Evolutionary conservation across 140 eudicot species (phyloP), one percentile per base, ranked within the genome.

Genomic region (Senecio squalidus): DNA sequence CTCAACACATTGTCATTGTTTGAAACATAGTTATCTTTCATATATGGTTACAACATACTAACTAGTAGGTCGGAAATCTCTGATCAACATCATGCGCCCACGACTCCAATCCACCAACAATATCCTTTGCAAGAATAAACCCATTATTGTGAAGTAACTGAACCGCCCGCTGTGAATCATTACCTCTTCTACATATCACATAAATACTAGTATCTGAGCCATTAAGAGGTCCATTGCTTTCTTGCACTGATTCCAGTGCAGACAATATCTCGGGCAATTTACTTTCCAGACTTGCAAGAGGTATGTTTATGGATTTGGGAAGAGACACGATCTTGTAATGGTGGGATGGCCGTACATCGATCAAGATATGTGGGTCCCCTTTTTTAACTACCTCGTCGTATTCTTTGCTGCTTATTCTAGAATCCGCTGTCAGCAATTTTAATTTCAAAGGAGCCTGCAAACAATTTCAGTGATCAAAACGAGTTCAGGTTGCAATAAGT

Each of bases 141-240:
- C 98, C 98, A 77, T 53, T 20, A 54, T 82, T 76, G 54, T 78
- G 96, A 39, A 92, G 91, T 38, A 41, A 60, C 25, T 87, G 57
- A 45, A 92, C 96, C 1, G 98, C 96, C 61, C 88, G 79, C 45
- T 92, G 98, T 11, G 96, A 87, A 82, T 92, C 98, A 41, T 92
- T 92, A 45, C 98, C 98, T 76, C 98, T 77, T 78, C 98, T 81
- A 69, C 98, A 92, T 6, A 92, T 69, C 7, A 88, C 94, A 62
- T 81, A 92, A 24, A 86, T 26, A 44, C 82, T 70, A 43, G 80
- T 77, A 60, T 53, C 74, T 21, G 66, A 30, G 28, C 44, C 69
- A 29, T 44, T 15, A 27, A 23, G 47, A 36, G 23, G 13, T 9
- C 50, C 67, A 43, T 69, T 48, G 40, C 64, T 40, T 58, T 40